Base-by-base conservation (phyloP, 1,284 basidiomycete species). In the Meira miltonrushii region DNA sequence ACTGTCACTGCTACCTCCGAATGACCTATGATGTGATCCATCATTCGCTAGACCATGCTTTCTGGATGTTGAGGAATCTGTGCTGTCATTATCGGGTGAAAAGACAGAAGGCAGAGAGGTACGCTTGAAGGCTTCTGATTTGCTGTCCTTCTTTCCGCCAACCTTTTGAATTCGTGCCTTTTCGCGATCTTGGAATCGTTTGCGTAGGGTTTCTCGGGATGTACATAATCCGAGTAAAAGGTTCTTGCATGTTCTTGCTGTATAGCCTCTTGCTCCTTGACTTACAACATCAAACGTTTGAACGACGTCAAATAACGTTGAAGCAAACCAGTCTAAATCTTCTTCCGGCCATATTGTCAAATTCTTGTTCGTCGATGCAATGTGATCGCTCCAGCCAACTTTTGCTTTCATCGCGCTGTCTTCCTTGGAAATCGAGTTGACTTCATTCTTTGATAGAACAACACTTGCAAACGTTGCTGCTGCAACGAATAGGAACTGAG, bases 321-420 rank as follows among this genome's bases (percentile, higher is more conserved):
- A 33, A 2, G 50, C 9, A 39, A 53, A 53, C 50, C 50, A 53
- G 19, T 53, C 50, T 8, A 53, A 39, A 53, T 53, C 50, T 28
- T 28, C 50, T 11, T 19, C 50, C 21, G 50, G 50, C 50, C 50
- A 53, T 2, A 15, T 21, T 13, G 13, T 23, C n/a, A n/a, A 2
- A 23, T 49, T 13, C 9, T 50, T 50, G n/a, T 50, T 37, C 21
- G 15, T n/a, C 13, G 21, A 17, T 50, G 47, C 21, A 25, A 15
- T 50, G 6, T 25, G 40, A 5, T 43, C 40, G 28, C 28, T 33
- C 28, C 28, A 33, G 4, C 28, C 28, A 8, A 33, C 8, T 33
- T 8, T 8, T 3, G 28, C 3, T 8, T 33, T 33, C 8, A 33
- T 4, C 4, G 3, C 8, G 8, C 3, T 33, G 8, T 33, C 28